Conservation (phyloP, 352 stramenopile species). For the Elongisporangium anandrum region DNA sequence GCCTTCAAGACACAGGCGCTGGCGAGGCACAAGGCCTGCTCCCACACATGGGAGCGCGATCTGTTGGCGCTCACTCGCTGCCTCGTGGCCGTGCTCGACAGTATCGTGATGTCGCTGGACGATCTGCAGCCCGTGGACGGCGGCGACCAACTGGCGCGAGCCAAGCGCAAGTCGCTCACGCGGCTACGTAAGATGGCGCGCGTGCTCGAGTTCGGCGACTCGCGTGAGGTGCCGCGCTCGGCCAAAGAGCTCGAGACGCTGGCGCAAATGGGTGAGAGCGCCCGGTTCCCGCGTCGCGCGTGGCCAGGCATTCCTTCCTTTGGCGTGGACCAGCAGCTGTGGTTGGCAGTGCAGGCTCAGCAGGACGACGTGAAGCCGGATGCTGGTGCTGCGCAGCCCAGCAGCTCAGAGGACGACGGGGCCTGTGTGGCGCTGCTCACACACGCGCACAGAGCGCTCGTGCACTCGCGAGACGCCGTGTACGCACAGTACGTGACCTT, state of each 20-base stretch:
- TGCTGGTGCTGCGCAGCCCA: neutral
- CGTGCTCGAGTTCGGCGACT: constrained; percentile 49
- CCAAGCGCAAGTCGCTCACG: constrained; percentile 75
- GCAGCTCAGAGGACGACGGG: constrained; percentile 16
- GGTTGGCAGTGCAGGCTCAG: constrained; percentile 14
- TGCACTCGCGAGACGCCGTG: constrained; percentile 36
- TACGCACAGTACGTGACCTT: constrained; percentile 33
- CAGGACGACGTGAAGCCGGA: constrained; percentile 5
- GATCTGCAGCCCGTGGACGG: constrained; percentile 47
- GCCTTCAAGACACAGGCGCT: constrained; percentile 29
- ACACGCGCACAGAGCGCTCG: constrained; percentile 46
- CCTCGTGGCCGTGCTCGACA: constrained; percentile 49
- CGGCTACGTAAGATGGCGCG: constrained; percentile 55
- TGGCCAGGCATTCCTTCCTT: constrained; percentile 48
- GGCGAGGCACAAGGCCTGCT: constrained; percentile 17
- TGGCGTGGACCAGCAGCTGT: constrained; percentile 24
- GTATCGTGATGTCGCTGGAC: constrained; percentile 51
- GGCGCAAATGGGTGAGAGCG: constrained; percentile 30
- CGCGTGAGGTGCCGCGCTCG: constrained; percentile 40
- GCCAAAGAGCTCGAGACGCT: constrained; percentile 46
- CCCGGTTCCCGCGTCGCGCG: constrained; percentile 43
- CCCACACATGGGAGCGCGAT: constrained; percentile 42
- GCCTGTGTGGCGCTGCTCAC: constrained; percentile 47
- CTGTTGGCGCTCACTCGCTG: constrained; percentile 37
- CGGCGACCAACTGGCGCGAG: constrained; percentile 28